Percentiles rank a stretch among this genome's conserved stretches.
phyloP scores from a whole-genome alignment of 768 basidiomycete genomes.

The Boletales sp. region DNA sequence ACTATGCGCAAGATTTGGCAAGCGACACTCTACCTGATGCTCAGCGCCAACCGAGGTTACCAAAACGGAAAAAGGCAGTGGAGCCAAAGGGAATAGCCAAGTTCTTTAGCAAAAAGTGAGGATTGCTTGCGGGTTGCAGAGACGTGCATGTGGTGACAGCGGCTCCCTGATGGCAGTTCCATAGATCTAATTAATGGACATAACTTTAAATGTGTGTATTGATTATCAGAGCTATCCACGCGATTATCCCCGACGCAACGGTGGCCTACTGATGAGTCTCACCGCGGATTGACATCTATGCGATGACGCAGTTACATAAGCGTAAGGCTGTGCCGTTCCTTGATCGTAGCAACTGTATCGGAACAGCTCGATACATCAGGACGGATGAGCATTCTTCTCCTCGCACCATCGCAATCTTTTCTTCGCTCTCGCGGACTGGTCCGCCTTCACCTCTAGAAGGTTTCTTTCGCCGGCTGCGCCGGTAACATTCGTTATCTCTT shows the following conservation, averaged over 20 bases:
- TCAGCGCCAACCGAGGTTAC: slow-evolving; percentile 10
- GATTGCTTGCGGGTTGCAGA: background rate
- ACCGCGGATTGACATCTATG: too few relatives aligned
- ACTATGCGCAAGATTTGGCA: slow-evolving; percentile 79
- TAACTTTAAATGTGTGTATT: too few relatives aligned
- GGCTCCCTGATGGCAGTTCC: too few relatives aligned
- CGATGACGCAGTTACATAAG: too few relatives aligned
- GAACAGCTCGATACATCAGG: background rate
- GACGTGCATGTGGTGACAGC: too few relatives aligned
- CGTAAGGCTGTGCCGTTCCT: slow-evolving; percentile 6
- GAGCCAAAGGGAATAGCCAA: slow-evolving; percentile 43
- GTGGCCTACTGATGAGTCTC: too few relatives aligned
- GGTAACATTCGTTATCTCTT: background rate
- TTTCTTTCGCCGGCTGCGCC: slow-evolving; percentile 24
- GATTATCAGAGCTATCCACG: too few relatives aligned
- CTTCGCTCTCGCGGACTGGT: slow-evolving; percentile 32
- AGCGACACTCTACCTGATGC: slow-evolving; percentile 30
- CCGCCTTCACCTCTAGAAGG: slow-evolving; percentile 33
- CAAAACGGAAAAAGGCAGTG: slow-evolving; percentile 30
- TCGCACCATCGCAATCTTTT: slow-evolving; percentile 19
- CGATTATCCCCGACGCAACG: too few relatives aligned
- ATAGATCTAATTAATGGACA: too few relatives aligned
- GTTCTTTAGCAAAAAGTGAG: slow-evolving; percentile 40
- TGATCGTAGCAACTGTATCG: slow-evolving; percentile 15
- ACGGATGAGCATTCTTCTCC: slow-evolving; percentile 4